phyloP scores from a whole-genome alignment of 805 yeast genomes.

The Wickerhamomyces chambardii region DNA sequence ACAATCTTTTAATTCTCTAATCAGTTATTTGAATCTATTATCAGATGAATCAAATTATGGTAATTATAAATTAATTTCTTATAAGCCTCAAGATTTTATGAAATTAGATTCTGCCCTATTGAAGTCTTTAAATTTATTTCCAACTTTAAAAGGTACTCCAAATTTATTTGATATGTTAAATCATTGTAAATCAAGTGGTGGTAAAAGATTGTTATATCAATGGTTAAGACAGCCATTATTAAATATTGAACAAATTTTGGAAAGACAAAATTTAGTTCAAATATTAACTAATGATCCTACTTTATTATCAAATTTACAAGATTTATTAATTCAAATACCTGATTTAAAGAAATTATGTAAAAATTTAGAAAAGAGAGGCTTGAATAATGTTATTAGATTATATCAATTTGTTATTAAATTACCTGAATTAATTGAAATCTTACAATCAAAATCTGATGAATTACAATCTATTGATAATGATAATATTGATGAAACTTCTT shows the following conservation, averaged over 20 bases:
- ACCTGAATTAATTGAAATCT: conserved; percentile 55
- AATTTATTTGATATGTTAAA: conserved; percentile 80
- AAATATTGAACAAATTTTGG: conserved; percentile 43
- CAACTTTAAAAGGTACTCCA: conserved; percentile 27
- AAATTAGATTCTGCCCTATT: conserved; percentile 87
- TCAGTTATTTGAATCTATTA: conserved; percentile 53
- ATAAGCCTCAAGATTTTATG: conserved; percentile 76
- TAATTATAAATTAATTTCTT: conserved; percentile 47
- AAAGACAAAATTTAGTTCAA: conserved; percentile 72
- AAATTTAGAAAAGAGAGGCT: conserved; percentile 42
- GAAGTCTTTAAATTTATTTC: conserved; percentile 80
- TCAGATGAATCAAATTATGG: conserved; percentile 47
- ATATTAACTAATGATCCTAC: conserved; percentile 62
- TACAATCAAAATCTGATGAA: conserved; percentile 34
- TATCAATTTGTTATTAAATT: conserved; percentile 70
- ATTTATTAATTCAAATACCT: conserved; percentile 66
- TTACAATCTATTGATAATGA: conserved; percentile 12
- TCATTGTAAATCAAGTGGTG: conserved; percentile 85
- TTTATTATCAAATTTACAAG: conserved; percentile 55
- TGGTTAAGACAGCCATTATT: conserved; percentile 97
- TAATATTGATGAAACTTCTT: conserved; percentile 15
- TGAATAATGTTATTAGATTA: conserved; percentile 85
- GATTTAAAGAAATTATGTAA: conserved; percentile 73
- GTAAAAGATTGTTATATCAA: conserved; percentile 77
- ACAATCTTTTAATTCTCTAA: conserved; percentile 5